Evolutionary conservation across 78 protist genomes (phyloP).

Genomic region (Dictyostelium brefeldianum): DNA sequence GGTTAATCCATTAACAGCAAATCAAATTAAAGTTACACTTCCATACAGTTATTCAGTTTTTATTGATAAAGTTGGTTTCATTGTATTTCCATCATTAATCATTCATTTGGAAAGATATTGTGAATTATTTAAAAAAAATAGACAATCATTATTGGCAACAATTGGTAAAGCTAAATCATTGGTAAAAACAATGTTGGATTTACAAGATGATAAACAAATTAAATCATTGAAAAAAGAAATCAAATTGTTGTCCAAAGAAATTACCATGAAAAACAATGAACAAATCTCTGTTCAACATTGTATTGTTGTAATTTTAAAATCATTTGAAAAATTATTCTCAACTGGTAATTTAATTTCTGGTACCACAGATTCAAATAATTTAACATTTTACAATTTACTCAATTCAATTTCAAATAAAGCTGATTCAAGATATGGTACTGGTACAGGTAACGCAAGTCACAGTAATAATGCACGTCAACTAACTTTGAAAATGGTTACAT

Average conservation of each 20-base stretch:
- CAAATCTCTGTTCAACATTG: constrained; percentile 25
- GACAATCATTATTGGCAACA: neutral
- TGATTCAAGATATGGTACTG: neutral
- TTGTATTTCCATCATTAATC: constrained; percentile 25
- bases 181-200: neutral
- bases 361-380: neutral
- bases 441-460: no score
- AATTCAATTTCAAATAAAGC: neutral
- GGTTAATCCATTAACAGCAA: neutral
- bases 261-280: neutral
- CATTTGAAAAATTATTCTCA: constrained; percentile 25
- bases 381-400: neutral
- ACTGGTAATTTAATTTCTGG: constrained; percentile 9
- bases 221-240: neutral
- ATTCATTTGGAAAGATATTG: neutral
- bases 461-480: no score
- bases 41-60: constrained; percentile 29
- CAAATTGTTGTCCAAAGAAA: neutral
- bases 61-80: neutral
- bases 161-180: neutral
- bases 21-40: neutral
- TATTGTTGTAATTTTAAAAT: constrained; percentile 13
- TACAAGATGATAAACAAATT: neutral
- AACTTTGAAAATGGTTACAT: no score
- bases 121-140: neutral